These are phyloP conservation scores for Pseudopithomyces maydicus DNA, from an alignment of 2,329 filamentous ascomycete species.

Conservation along the genomic window DNA sequence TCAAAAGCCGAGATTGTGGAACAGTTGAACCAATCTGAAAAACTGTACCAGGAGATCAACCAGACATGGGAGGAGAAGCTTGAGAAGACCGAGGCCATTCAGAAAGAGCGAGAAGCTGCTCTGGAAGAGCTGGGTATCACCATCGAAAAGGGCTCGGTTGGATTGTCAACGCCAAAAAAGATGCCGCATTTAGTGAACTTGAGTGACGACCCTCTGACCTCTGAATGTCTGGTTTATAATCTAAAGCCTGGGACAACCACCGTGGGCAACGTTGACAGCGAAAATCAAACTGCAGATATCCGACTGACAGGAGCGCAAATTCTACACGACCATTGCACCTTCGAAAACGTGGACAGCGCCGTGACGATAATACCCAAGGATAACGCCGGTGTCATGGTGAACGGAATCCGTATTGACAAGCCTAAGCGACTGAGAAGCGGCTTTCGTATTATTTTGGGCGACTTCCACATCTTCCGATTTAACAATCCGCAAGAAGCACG, in stretches of 20 bases:
- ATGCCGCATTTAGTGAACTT: constrained; percentile 99
- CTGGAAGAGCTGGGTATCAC: constrained; percentile 97
- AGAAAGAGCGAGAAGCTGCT: constrained; percentile 94
- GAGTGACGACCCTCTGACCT: constrained; percentile 79
- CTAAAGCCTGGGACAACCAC: constrained; percentile 93
- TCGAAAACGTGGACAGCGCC: constrained; percentile 89
- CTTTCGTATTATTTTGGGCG: constrained; percentile 91
- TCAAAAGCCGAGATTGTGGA: constrained; percentile 98
- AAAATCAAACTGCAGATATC: constrained; percentile 78
- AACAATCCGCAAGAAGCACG: constrained; percentile 96
- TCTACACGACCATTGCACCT: constrained; percentile 87
- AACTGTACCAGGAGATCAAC: constrained; percentile 92
- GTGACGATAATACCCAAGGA: constrained; percentile 91
- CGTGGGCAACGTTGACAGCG: constrained; percentile 91
- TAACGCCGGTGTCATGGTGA: constrained; percentile 97
- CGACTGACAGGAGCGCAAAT: constrained; percentile 93
- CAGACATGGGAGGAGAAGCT: constrained; percentile 99
- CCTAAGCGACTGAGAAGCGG: constrained; percentile 87
- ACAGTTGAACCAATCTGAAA: constrained; percentile 94
- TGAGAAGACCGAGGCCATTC: constrained; percentile 91
- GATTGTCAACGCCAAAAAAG: constrained; percentile 94
- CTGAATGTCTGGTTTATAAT: constrained; percentile 97
- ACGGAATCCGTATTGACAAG: constrained; percentile 86
- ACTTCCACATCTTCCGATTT: constrained; percentile 98
- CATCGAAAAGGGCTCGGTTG: constrained; percentile 97